Base-by-base conservation (phyloP, 2,329 filamentous ascomycete species). In the Uncinocarpus reesii region DNA sequence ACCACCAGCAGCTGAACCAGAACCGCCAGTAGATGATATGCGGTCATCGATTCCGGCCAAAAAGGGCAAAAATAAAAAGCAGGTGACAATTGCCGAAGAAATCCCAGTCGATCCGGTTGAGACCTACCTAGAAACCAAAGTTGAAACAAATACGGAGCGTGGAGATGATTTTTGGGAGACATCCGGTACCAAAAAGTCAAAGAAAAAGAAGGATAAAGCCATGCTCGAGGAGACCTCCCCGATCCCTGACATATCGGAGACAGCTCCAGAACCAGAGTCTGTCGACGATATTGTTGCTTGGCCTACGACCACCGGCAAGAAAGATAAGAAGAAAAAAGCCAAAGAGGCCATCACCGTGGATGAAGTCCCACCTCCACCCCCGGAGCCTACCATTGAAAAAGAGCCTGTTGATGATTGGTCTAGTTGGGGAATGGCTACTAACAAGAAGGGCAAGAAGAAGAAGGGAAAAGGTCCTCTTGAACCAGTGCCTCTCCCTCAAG, bases 121-220 rank as follows among this genome's bases (percentile, higher is more conserved):
- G n/a, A 31, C 16, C 8, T 15, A 18, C 8, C 10, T 20, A 3
- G 40, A 43, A 36, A 21, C 7, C 7, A 38, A n/a, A 4, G 18
- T 23, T 11, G 24, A 43, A 28, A 36, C 20, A 7, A 37, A 35
- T 13, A 13, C 20, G n/a, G 40, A 48, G 11, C 5, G n/a, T 35
- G 37, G 4, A 10, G 47, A n/a, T 11, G 41, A 43, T 23, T 11
- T 8, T 13, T 49, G 31, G 47, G 51, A 62, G n/a, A 7, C 42
- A 32, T 62, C 51, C 63, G 60, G 49, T 53, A 55, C 13, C 62
- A 35, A 55, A 45, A 56, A 58, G 37, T 53, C 56, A 32, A 61
- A 64, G 51, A 63, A 65, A 50, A 71, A 69, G 56, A 69, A 66
- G 44, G 65, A 69, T 49, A 72, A 70, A 53, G 70, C 69, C 42